Base-by-base conservation (phyloP, 768 basidiomycete genomes). In the Saitozyma podzolica region DNA sequence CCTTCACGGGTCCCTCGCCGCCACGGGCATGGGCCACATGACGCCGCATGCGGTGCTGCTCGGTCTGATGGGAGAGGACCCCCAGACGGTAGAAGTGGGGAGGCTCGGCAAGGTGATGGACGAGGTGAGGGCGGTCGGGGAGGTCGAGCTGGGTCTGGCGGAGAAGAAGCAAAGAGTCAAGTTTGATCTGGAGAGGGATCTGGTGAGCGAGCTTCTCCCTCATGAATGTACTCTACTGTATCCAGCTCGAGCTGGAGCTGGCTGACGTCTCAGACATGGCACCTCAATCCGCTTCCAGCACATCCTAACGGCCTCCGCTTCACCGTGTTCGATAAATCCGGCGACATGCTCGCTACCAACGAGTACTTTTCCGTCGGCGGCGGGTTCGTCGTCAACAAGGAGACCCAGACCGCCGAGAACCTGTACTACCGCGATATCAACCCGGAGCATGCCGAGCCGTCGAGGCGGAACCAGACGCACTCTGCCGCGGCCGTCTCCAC, bases 401-500 rank as follows among this genome's bases (percentile, higher is more conserved):
- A 92, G 77, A 96, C 92, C 1, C 89, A 93, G 83, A 67, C 61
- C 72, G 92, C 92, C 69, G 94, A 97, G 81, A 97, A 97, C 75
- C 75, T 96, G 64, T 97, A 91, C 77, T 97, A 96, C 83, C 92
- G 91, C 79, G 87, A 90, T 16, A 89, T 94, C 37, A 86, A 93
- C 79, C 92, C 94, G 80, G 82, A 83, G 57, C 83, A 81, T 9
- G 92, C 93, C 5, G 90, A 92, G 62, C 86, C 86, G 14, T 88
- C 92, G 41, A 85, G 94, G 43, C 81, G 74, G 14, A 70, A 78
- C 29, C 73, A 79, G 48, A 61, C 67, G 9, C 76, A 77, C 54
- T 29, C 29, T 29, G 76, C 61, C 47, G 20, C 53, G 39, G 53
- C 16, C 2, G 45, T 13, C 11, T 11, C 11, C 11, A 17, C 13